Conservation (phyloP, 129 eudicot genomes). For the Pseudognaphalium luteoalbum region DNA sequence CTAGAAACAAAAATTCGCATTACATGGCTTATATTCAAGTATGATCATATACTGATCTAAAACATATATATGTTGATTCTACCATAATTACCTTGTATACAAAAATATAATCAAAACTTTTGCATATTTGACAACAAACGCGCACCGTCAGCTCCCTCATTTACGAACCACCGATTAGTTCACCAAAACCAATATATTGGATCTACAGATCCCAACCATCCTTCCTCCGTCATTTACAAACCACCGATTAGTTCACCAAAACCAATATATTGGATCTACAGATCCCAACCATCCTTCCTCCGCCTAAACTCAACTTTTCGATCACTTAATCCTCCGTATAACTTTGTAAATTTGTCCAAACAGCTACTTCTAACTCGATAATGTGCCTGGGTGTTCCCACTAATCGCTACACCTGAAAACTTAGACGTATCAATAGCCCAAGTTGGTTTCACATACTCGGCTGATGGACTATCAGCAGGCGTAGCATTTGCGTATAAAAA, state of each 20-base stretch:
- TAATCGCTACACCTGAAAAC: constrained; percentile 73
- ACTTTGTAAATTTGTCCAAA: constrained; percentile 44
- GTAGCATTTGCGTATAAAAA: constrained; percentile 74
- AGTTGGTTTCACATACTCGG: constrained; percentile 72
- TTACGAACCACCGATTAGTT: too few relatives aligned
- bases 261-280: constrained; percentile 27
- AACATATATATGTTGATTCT: neutral
- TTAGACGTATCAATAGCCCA: constrained; percentile 83
- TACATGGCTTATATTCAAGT: too few relatives aligned
- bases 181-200: neutral
- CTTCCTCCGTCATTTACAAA: constrained; percentile 21
- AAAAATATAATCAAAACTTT: constrained; percentile 10
- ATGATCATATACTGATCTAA: too few relatives aligned
- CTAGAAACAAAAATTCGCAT: too few relatives aligned
- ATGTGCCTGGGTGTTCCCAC: constrained; percentile 74
- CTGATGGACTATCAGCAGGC: constrained; percentile 26
- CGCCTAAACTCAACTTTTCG: constrained; percentile 54
- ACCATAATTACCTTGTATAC: constrained; percentile 23
- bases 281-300: constrained; percentile 89
- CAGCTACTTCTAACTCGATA: constrained; percentile 68
- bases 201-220: constrained; percentile 89
- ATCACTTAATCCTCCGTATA: constrained; percentile 65
- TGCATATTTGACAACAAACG: constrained; percentile 5
- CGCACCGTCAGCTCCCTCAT: neutral
- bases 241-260: too few relatives aligned